These are phyloP conservation scores for Cercophora scortea DNA, from an alignment of 495 filamentous ascomycete species.

Conservation along the genomic window DNA sequence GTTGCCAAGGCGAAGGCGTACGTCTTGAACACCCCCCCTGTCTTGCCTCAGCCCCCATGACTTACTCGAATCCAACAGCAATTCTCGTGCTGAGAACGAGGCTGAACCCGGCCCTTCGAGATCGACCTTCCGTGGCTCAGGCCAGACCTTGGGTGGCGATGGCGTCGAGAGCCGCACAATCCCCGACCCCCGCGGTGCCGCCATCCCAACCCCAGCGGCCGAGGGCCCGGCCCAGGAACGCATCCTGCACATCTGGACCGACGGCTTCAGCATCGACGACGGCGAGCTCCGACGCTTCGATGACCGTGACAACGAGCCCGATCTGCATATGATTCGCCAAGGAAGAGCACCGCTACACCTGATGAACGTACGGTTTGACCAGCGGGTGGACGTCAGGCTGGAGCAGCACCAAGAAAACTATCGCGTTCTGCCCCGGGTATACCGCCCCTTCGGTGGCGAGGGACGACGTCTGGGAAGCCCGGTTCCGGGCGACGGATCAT, in stretches of 20 bases:
- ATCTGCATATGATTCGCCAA: constrained; percentile 74
- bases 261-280: constrained; percentile 94
- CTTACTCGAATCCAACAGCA: constrained; percentile 9
- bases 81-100: constrained; percentile 48
- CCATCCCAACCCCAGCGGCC: constrained; percentile 16
- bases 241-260: constrained; percentile 80
- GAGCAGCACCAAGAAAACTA: constrained; percentile 84
- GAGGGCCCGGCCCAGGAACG: constrained; percentile 41
- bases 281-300: constrained; percentile 84
- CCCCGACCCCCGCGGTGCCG: constrained; percentile 49
- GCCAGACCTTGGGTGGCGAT: constrained; percentile 85
- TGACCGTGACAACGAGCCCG: constrained; percentile 75
- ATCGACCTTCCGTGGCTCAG: constrained; percentile 66
- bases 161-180: constrained; percentile 69
- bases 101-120: constrained; percentile 34
- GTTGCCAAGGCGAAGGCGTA: constrained; percentile 77
- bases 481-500: constrained; percentile 54
- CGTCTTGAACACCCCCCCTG: constrained; percentile 8
- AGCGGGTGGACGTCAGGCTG: constrained; percentile 86
- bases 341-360: constrained; percentile 82
- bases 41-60: neutral
- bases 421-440: constrained; percentile 70
- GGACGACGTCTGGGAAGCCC: constrained; percentile 90
- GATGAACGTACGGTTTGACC: constrained; percentile 77
- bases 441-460: constrained; percentile 74